Evolutionary conservation across 768 basidiomycete genomes (phyloP).

Genomic region (Trametopsis cervina): DNA sequence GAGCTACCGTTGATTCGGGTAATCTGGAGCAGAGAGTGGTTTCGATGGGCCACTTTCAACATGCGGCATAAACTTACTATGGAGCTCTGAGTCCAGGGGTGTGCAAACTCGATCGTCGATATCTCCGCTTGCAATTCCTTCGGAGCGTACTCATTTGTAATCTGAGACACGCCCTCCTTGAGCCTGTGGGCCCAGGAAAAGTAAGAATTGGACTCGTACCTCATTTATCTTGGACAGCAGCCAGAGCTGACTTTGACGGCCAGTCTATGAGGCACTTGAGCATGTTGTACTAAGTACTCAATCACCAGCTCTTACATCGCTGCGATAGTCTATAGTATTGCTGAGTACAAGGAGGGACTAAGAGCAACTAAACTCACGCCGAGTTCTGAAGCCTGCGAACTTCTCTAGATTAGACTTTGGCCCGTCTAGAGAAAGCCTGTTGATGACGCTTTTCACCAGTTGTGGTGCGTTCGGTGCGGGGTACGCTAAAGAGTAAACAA

Average conservation of each 20-base stretch:
- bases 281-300: conserved; percentile 1
- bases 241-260: conserved; percentile 74
- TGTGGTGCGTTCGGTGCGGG: conserved; percentile 57
- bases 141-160: conserved; percentile 56
- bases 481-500: conserved; percentile 26
- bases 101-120: conserved; percentile 63
- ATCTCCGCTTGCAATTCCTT: conserved; percentile 49
- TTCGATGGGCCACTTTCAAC: no score
- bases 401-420: conserved; percentile 55
- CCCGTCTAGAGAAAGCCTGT: conserved; percentile 59
- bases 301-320: conserved; percentile 44
- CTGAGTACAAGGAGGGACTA: neutral
- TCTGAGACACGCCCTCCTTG: conserved; percentile 31
- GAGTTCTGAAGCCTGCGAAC: conserved; percentile 67
- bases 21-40: conserved; percentile 41
- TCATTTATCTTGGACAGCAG: conserved; percentile 58
- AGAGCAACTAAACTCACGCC: conserved; percentile 43
- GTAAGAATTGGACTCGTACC: conserved; percentile 29
- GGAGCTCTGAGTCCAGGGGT: conserved; percentile 82
- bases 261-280: conserved; percentile 63
- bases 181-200: conserved; percentile 1
- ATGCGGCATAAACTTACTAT: conserved; percentile 40
- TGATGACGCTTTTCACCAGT: conserved; percentile 51
- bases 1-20: conserved; percentile 71
- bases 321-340: conserved; percentile 56